Base-by-base conservation (phyloP, 73 alveolate genomes). In the Paramecium caudatum region DNA sequence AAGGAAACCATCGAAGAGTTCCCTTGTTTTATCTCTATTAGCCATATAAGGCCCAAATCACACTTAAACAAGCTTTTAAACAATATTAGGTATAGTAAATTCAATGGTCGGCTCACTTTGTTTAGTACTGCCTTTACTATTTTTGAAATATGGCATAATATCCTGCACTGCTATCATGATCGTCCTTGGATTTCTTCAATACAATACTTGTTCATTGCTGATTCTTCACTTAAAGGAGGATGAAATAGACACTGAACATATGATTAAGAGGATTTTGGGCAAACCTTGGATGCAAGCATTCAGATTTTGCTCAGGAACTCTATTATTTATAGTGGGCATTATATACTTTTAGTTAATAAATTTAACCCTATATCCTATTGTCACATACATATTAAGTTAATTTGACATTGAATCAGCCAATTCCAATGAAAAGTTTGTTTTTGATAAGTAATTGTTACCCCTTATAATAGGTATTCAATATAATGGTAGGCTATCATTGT, bases 31-130 rank as follows among this genome's bases (percentile, higher is more conserved):
- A 3, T 55, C 80, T 10, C 23, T 55, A 43, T 23, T 55, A 27
- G 80, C 80, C 2, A 55, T 55, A 0, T 2, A 55, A 55, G 39
- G 83, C 10, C 34, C 83, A 33, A 49, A 65, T 15, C 10, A 65
- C 10, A 41, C 43, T 41, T 17, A 74, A 10, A 36, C 88, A 0
- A 74, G 68, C 21, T 4, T 74, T 0, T 13, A 74, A 74, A 86
- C 93, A 0, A 86, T 86, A 3, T 41, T 86, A 17, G 93, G 90
- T 17, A 62, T 86, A 39, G 68, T 81, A 0, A 86, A 86, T 21
- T 86, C 93, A 25, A 86, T 86, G 93, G 93, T 86, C 41, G 93
- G 93, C 7, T 86, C 93, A 1, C 47, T 86, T 12, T 62, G 87
- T 41, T 46, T 86, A 32, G 82, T 86, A 1, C 25, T 86, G 2